Evolutionary conservation across 768 basidiomycete species (phyloP), one percentile per base, ranked within the genome.

Genomic region (Serendipita sp.): DNA sequence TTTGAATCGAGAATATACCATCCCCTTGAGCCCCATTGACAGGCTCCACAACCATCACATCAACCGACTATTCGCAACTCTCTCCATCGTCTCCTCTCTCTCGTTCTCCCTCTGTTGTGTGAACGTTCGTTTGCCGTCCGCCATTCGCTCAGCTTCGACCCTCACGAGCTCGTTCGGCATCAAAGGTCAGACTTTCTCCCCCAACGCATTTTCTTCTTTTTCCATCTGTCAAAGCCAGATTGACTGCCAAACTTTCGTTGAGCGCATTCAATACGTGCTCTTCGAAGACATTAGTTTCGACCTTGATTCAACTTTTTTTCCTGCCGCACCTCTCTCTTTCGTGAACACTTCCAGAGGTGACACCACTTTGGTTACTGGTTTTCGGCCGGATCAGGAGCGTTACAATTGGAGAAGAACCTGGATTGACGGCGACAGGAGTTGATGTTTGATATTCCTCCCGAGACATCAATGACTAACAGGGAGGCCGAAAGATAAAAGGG

Each of bases 241-340:
- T 53, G 24, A 38, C 62, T 56, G 65, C 62, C 16, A 32, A 30
- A 3, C 54, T 35, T 11, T 64, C 45, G 13, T 64, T 68, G 47
- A 62, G 37, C 24, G 37, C 64, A 35, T 65, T 60, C 44, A 73
- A 75, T 0, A 75, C 76, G 38, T 78, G 74, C 35, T 77, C 79
- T 0, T 78, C 86, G 69, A 92, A 92, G 65, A 90, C 78, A 71
- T 92, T 84, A 24, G 24, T 24, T 24, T 15, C 75, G 78, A 0
- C 90, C 90, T 0, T 89, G 89, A 68, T 88, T 88, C 0, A 86
- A 75, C 65, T 81, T 80, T 10, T 80, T 81, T 24, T 77, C 73
- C 10, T 78, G 75, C 24, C 24, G 24, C 24, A 24, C 24, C 24
- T 2, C 78, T 67, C 0, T 75, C 72, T 11, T 82, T 78, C 7